A percentile compares a stretch with the other conserved stretches of the same genome.
phyloP scores from a whole-genome alignment of 495 filamentous ascomycete genomes.

The Trichoderma parareesei region DNA sequence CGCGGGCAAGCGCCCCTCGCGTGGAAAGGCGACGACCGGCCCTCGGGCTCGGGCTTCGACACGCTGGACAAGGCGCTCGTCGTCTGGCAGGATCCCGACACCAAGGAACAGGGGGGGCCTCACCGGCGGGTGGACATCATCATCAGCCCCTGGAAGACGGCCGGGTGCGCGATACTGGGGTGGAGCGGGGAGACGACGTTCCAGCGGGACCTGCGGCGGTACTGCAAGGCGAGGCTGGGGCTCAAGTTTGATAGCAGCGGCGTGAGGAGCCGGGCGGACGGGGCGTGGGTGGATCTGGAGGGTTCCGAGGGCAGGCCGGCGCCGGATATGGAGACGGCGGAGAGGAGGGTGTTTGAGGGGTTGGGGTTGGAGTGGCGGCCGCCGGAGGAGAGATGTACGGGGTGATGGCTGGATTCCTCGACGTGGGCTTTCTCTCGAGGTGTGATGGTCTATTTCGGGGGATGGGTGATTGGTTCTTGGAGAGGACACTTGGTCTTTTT shows the following conservation, averaged over 20 bases:
- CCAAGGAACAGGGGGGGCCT: slow-evolving; percentile 28
- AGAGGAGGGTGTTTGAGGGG: slow-evolving; percentile 72
- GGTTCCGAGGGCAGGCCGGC: slow-evolving; percentile 33
- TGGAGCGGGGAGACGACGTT: slow-evolving; percentile 90
- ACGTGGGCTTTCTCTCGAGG: neutral
- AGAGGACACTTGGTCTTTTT: no score
- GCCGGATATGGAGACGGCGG: slow-evolving; percentile 58
- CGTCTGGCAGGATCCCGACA: slow-evolving; percentile 77
- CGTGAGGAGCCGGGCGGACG: slow-evolving; percentile 56
- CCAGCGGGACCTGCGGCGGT: slow-evolving; percentile 73
- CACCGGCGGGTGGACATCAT: slow-evolving; percentile 93
- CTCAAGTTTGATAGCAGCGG: slow-evolving; percentile 93
- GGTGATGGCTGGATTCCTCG: slow-evolving; percentile 29
- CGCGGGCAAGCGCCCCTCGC: slow-evolving; percentile 59
- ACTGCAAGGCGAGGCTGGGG: slow-evolving; percentile 60
- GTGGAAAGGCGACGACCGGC: slow-evolving; percentile 36
- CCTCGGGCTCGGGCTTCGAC: slow-evolving; percentile 60
- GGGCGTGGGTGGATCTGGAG: slow-evolving; percentile 56
- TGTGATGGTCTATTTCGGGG: no score
- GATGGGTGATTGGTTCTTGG: no score
- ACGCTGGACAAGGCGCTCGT: slow-evolving; percentile 84
- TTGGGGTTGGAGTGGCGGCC: slow-evolving; percentile 66
- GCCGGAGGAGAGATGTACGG: slow-evolving; percentile 70
- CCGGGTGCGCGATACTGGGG: slow-evolving; percentile 78
- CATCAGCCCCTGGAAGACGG: slow-evolving; percentile 76